Conservation (phyloP, 495 filamentous ascomycete genomes). For the Penicillium coprophilum region DNA sequence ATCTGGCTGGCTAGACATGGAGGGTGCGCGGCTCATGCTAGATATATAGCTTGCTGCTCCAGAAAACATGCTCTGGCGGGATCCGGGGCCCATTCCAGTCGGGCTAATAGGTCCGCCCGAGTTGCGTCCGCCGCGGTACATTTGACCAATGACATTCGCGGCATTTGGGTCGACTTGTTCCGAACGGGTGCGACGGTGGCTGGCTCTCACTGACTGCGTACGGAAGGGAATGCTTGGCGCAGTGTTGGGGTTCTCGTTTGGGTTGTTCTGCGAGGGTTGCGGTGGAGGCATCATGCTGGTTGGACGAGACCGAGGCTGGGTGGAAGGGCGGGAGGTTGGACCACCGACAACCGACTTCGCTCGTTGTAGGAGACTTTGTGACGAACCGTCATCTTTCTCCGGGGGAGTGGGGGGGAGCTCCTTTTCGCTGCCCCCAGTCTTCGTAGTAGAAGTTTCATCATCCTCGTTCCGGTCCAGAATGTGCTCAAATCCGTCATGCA, state of each 20-base stretch:
- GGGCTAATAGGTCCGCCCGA: constrained; percentile 58
- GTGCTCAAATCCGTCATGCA: constrained; percentile 90
- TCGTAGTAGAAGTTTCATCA: constrained; percentile 28
- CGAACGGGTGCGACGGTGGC: constrained; percentile 63
- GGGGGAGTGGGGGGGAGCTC: constrained; percentile 80
- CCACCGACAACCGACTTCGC: constrained; percentile 68
- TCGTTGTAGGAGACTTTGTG: constrained; percentile 68
- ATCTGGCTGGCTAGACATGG: constrained; percentile 47
- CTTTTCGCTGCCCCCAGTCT: constrained; percentile 59
- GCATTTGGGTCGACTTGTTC: constrained; percentile 64
- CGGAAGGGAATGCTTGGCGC: constrained; percentile 82
- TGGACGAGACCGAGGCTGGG: constrained; percentile 57
- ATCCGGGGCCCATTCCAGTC: constrained; percentile 45
- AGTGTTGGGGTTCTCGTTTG: constrained; percentile 70
- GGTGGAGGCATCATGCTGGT: constrained; percentile 59
- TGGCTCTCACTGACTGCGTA: constrained; percentile 59
- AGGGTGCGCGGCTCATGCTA: constrained; percentile 48
- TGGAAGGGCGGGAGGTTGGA: constrained; percentile 39
- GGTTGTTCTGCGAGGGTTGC: constrained; percentile 38
- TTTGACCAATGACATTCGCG: constrained; percentile 75
- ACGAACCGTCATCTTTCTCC: constrained; percentile 52
- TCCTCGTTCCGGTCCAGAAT: constrained; percentile 74
- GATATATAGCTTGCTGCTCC: constrained; percentile 41
- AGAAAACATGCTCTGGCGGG: constrained; percentile 48
- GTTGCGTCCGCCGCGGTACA: constrained; percentile 73